Evolutionary conservation across 1,284 basidiomycete species (phyloP).

Genomic region (Apiotrichum sp.): DNA sequence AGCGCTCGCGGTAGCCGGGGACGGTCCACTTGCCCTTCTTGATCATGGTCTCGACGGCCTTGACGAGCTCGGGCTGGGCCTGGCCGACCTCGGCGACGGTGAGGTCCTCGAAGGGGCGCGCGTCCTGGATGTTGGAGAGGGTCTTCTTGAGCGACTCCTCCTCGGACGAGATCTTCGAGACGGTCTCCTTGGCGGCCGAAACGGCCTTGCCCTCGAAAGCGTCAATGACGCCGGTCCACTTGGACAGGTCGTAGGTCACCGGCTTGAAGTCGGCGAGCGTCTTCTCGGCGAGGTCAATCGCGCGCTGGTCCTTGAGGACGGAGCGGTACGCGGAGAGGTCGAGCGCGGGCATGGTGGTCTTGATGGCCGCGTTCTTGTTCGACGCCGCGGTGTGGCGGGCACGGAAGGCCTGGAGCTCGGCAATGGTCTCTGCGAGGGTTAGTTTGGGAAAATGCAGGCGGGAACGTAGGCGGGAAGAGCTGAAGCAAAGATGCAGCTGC

Average conservation of each 20-base stretch:
- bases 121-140: slow-evolving; percentile 94
- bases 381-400: slow-evolving; percentile 88
- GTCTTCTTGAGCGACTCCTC: slow-evolving; percentile 88
- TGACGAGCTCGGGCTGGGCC: slow-evolving; percentile 85
- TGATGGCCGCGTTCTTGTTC: slow-evolving; percentile 64
- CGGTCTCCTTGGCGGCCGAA: slow-evolving; percentile 82
- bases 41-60: slow-evolving; percentile 90
- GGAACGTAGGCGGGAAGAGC: no score
- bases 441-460: not conserved
- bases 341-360: slow-evolving; percentile 57
- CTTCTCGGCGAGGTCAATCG: slow-evolving; percentile 91
- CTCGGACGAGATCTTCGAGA: slow-evolving; percentile 86
- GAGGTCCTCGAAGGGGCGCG: slow-evolving; percentile 94
- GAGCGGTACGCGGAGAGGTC: slow-evolving; percentile 90
- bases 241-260: slow-evolving; percentile 85
- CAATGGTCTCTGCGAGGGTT: slow-evolving; percentile 66
- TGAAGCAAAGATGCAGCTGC: no score
- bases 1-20: slow-evolving; percentile 79
- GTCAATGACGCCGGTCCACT: slow-evolving; percentile 93
- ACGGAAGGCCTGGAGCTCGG: slow-evolving; percentile 88
- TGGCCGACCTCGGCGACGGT: slow-evolving; percentile 86
- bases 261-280: slow-evolving; percentile 86
- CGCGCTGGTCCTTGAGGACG: slow-evolving; percentile 83
- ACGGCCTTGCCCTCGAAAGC: slow-evolving; percentile 96
- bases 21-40: slow-evolving; percentile 99